phyloP scores from a whole-genome alignment of 129 eudicot genomes.

The Flaveria robusta region DNA sequence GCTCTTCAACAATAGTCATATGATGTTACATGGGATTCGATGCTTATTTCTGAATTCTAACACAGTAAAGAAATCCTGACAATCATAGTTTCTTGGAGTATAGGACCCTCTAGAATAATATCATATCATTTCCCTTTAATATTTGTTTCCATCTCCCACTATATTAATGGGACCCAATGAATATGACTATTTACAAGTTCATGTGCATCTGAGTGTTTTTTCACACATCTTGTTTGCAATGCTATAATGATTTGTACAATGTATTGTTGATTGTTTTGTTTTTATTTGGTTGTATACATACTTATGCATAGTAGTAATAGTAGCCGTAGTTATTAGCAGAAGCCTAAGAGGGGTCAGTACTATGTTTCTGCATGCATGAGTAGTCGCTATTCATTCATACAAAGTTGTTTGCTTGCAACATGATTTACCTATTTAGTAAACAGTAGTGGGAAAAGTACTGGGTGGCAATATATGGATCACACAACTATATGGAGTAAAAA shows the following conservation, averaged over 20 bases:
- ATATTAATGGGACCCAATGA: conserved; percentile 26
- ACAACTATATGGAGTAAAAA: neutral
- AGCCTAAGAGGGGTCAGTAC: conserved; percentile 32
- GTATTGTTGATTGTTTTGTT: neutral
- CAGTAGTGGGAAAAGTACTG: neutral
- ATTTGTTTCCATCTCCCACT: conserved; percentile 3
- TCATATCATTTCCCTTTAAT: neutral
- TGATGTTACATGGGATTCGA: conserved; percentile 26
- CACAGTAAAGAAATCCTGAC: conserved; percentile 1
- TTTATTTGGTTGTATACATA: neutral
- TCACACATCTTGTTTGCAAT: conserved; percentile 7
- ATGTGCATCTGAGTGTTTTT: conserved; percentile 3
- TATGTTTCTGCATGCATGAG: conserved; percentile 32
- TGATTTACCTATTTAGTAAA: conserved; percentile 14
- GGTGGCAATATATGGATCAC: conserved; percentile 9
- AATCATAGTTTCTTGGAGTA: conserved; percentile 12
- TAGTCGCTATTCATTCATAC: conserved; percentile 22
- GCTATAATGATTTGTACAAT: conserved; percentile 21
- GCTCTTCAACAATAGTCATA: conserved; percentile 16
- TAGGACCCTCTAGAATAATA: neutral
- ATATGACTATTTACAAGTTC: neutral
- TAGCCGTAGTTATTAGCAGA: conserved; percentile 3
- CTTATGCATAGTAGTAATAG: conserved; percentile 1
- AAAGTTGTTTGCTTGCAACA: conserved; percentile 24
- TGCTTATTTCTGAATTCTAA: conserved; percentile 19